Percentiles rank a stretch among this genome's conserved stretches.
Evolutionary conservation across 1,139 yeast genomes (phyloP).

Genomic region (Lodderomyces oxycetoniae): DNA sequence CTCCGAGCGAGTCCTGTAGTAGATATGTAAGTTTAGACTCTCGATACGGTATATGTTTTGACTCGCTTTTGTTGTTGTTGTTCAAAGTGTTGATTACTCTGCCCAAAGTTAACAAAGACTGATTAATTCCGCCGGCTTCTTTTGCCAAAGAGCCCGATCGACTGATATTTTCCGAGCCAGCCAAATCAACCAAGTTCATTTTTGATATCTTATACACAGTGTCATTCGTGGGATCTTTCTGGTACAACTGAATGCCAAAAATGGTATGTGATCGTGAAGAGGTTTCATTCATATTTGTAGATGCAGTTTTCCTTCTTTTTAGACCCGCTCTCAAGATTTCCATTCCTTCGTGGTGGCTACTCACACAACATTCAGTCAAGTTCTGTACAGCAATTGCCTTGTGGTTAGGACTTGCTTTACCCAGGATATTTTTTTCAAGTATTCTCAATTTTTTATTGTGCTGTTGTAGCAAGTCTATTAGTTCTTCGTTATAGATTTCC

Average conservation of each 20-base stretch:
- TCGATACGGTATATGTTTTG: conserved; percentile 70
- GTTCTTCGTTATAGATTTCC: conserved; percentile 70
- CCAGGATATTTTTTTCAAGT: conserved; percentile 33
- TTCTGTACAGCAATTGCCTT: conserved; percentile 43
- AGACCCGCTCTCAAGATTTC: conserved; percentile 51
- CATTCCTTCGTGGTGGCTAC: conserved; percentile 52
- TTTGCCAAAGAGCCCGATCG: conserved; percentile 81
- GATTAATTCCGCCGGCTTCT: conserved; percentile 87
- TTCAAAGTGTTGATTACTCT: conserved; percentile 71
- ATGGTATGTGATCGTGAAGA: conserved; percentile 74
- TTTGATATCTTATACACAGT: conserved; percentile 48
- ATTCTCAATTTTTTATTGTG: conserved; percentile 46
- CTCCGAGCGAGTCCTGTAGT: conserved; percentile 80
- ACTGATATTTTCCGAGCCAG: conserved; percentile 80
- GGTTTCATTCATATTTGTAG: conserved; percentile 64
- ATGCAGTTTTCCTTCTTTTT: conserved; percentile 56
- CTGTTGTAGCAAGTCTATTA: conserved; percentile 54
- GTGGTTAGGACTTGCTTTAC: not conserved
- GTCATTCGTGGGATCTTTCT: conserved; percentile 30
- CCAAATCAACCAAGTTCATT: conserved; percentile 79
- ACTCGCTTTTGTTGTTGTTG: conserved; percentile 25
- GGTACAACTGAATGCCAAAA: conserved; percentile 57
- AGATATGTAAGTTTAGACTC: conserved; percentile 79
- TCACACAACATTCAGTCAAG: conserved; percentile 51
- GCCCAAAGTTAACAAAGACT: conserved; percentile 76